Evolutionary conservation across 108 stramenopile species (phyloP), one percentile per base, ranked within the genome.

Genomic region (Conticribra weissflogii): DNA sequence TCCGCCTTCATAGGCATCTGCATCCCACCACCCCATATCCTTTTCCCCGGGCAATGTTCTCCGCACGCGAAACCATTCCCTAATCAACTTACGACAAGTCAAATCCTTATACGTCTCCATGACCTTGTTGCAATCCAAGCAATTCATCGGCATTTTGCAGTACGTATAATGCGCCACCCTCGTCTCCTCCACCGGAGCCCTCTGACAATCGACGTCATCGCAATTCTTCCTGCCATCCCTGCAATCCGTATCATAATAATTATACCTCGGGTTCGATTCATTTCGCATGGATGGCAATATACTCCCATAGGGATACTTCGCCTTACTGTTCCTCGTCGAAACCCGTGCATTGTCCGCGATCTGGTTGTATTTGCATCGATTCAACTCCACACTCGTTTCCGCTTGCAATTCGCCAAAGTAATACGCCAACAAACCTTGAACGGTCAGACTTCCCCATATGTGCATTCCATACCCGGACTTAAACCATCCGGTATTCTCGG

Each of bases 311-410:
- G 65, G 65, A 52, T 36, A 54, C 21, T 53, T 66, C 19, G 65
- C 12, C 16, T 65, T 33, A 4, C 3, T 47, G 4, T 24, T 9
- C 25, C 19, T 29, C 8, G 25, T 27, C 5, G 69, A 71, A 23
- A 60, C 50, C 23, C 69, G 59, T 45, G 69, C 56, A 71, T 71
- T 79, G 46, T 93, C 91, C 29, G 79, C 90, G 89, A 96, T 94
- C 53, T 83, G 78, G 69, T 96, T 92, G 74, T 86, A 94, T 29
- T 53, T 52, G 65, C 93, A 96, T 15, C 90, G 86, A 72, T 88
- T 85, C 66, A 87, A 68, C 58, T 88, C 87, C 14, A 86, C 74
- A 9, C 74, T 54, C 17, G 70, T 44, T 15, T 75, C 70, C 16
- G 47, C 33, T 30, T 63, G 32, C 1, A 74, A 47, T 23, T 72